Evolutionary conservation across 345 rosid species (phyloP), one percentile per base, ranked within the genome.

Genomic region (Abelmoschus esculentus): DNA sequence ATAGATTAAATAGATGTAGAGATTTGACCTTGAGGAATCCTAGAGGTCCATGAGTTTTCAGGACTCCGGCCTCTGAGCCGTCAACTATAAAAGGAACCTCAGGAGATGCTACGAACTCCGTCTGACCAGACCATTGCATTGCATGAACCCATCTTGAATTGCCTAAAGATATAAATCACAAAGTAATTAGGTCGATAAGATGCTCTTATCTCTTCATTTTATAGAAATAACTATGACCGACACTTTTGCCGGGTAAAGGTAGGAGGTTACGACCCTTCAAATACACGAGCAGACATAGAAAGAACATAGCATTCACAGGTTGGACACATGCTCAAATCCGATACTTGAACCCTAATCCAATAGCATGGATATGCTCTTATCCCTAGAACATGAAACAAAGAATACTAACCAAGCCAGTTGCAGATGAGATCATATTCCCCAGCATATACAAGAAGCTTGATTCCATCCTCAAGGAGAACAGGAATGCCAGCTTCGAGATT

Each of bases 351-450:
- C n/a, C n/a, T n/a, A n/a, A n/a, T n/a, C n/a, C n/a, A n/a, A n/a
- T n/a, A n/a, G n/a, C n/a, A n/a, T n/a, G n/a, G n/a, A n/a, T n/a
- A n/a, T n/a, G n/a, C n/a, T n/a, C n/a, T n/a, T n/a, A n/a, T n/a
- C n/a, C n/a, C n/a, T n/a, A n/a, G n/a, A n/a, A n/a, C n/a, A 61
- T 29, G 59, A 11, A 60, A 61, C 66, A 61, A 4, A 38, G 10
- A 61, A 61, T 73, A 75, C 85, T 76, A 75, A 95, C 99, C 99
- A 28, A 95, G 90, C 98, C 99, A 95, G 76, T 95, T 95, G 93
- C 99, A 95, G 79, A 95, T 92, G 79, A 95, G 96, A 84, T 95
- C 98, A 69, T 95, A 95, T 72, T 95, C 99, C 71, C 99, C 98
- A 0, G 99, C 98, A 77, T 95, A 95, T 26, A 95, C 85, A 31